These are phyloP conservation scores for Hemisphaericaspora xylofermentans DNA, from an alignment of 1,139 yeast species.

Conservation along the genomic window DNA sequence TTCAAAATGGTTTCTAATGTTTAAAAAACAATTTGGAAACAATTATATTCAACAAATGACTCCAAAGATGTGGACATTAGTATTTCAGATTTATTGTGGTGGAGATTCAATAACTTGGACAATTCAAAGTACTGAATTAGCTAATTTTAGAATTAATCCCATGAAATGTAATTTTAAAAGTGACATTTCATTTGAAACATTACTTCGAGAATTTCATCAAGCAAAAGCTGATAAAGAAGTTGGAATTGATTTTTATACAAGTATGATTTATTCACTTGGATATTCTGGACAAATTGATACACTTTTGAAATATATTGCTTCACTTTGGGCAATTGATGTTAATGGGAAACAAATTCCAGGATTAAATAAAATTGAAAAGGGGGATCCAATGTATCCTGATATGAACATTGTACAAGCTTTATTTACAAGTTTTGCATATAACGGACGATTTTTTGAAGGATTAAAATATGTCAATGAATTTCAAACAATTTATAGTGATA, in stretches of 20 bases:
- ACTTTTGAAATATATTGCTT: conserved; percentile 27
- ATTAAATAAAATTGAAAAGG: conserved; percentile 6
- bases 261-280: conserved; percentile 36
- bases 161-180: conserved; percentile 19
- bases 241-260: conserved; percentile 25
- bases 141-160: conserved; percentile 17
- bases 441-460: conserved; percentile 30
- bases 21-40: conserved; percentile 25
- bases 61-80: conserved; percentile 34
- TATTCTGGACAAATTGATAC: conserved; percentile 26
- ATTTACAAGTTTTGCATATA: conserved; percentile 32
- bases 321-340: conserved; percentile 32
- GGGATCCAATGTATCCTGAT: conserved; percentile 29
- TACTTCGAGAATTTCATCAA: conserved; percentile 24
- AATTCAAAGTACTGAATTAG: conserved; percentile 22
- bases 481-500: conserved; percentile 27
- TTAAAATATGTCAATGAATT: conserved; percentile 38
- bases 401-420: conserved; percentile 28
- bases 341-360: conserved; percentile 20
- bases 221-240: conserved; percentile 4
- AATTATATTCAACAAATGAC: conserved; percentile 25
- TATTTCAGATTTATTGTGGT: conserved; percentile 33
- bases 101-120: conserved; percentile 38
- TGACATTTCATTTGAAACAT: conserved; percentile 20
- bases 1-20: conserved; percentile 38